phyloP scores from a whole-genome alignment of 345 rosid species.

The Mallotus nudiflorus region DNA sequence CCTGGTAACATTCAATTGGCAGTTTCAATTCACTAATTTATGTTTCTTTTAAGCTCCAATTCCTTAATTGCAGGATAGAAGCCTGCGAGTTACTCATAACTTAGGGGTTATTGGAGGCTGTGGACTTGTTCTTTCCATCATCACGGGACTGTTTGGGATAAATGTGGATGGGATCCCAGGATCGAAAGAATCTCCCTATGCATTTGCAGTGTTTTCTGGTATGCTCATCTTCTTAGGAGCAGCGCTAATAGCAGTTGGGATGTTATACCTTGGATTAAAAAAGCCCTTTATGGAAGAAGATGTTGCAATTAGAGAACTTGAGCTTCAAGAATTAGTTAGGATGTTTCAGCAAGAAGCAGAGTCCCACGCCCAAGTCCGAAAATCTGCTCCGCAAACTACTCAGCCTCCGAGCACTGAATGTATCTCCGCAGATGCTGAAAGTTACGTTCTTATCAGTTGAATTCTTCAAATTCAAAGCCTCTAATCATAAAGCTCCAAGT shows the following conservation, averaged over 20 bases:
- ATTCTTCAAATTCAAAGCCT: no score
- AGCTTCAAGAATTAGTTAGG: conserved; percentile 79
- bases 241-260: conserved; percentile 60
- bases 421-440: no score
- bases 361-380: conserved; percentile 85
- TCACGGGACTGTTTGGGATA: conserved; percentile 91
- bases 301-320: conserved; percentile 71
- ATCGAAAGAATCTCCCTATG: conserved; percentile 68
- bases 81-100: conserved; percentile 89
- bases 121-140: conserved; percentile 73
- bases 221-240: conserved; percentile 52
- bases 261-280: conserved; percentile 76
- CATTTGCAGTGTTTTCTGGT: conserved; percentile 72
- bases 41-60: no score
- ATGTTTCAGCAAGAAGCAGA: conserved; percentile 96
- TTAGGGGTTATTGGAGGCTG: conserved; percentile 90
- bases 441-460: no score
- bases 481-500: no score
- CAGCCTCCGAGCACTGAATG: no score
- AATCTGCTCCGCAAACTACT: conserved; percentile 35
- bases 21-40: no score
- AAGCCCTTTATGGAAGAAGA: conserved; percentile 59
- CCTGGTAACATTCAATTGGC: no score
- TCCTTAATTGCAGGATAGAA: conserved; percentile 82
- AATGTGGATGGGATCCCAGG: conserved; percentile 98